Conservation (phyloP, 2,329 filamentous ascomycete species). For the Curvularia lunata region DNA sequence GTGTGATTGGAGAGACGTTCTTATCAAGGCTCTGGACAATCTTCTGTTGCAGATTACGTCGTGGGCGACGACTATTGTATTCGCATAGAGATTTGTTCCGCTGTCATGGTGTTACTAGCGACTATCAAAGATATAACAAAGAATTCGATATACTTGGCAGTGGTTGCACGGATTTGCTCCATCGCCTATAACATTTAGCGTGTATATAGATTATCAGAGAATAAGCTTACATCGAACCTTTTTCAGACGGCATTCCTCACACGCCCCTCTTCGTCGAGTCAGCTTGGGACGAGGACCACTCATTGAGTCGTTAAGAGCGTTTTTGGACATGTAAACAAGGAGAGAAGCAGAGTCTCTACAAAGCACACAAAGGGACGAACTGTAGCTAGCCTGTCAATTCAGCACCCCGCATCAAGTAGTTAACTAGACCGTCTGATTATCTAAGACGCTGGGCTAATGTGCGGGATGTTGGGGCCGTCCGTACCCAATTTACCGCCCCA, state of each 20-base stretch:
- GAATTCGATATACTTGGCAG: background rate
- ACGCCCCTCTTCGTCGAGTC: constrained; percentile 2
- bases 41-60: background rate
- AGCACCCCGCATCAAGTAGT: no score
- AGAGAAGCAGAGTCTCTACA: background rate
- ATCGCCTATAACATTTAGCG: background rate
- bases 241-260: background rate
- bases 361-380: background rate
- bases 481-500: no score
- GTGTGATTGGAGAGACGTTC: background rate
- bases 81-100: background rate
- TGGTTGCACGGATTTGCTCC: background rate
- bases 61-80: background rate
- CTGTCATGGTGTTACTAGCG: background rate
- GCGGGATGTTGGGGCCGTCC: no score
- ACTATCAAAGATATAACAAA: background rate
- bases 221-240: constrained; percentile 1
- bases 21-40: background rate
- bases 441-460: no score
- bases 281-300: background rate
- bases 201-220: background rate
- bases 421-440: no score
- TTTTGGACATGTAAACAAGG: background rate
- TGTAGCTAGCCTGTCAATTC: background rate
- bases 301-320: background rate